Conservation (phyloP, 495 filamentous ascomycete genomes). For the Poronia punctata region DNA sequence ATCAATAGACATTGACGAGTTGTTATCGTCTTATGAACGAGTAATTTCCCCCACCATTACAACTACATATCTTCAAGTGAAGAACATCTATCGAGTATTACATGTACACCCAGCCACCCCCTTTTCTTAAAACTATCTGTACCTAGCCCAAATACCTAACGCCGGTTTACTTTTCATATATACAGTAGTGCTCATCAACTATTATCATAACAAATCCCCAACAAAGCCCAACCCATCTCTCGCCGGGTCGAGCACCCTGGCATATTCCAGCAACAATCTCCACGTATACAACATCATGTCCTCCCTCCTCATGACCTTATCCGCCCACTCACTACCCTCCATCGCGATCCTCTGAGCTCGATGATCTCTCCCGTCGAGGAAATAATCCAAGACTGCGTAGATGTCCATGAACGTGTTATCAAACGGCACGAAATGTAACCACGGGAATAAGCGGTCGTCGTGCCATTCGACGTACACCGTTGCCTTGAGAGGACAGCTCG, state of each 20-base stretch:
- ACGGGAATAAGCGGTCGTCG: slow-evolving; percentile 51
- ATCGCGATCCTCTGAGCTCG: slow-evolving; percentile 48
- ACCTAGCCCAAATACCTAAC: too few species aligned
- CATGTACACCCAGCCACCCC: too few species aligned
- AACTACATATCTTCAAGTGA: too few species aligned
- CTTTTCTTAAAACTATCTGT: too few species aligned
- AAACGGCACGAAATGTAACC: slow-evolving; percentile 60
- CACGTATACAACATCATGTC: slow-evolving; percentile 70
- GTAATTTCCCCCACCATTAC: too few species aligned
- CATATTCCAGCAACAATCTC: slow-evolving; percentile 59
- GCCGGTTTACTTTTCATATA: too few species aligned
- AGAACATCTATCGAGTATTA: too few species aligned
- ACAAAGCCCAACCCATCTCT: slow-evolving; percentile 7
- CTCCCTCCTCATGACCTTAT: slow-evolving; percentile 55
- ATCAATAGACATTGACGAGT: too few species aligned
- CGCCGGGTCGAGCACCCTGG: slow-evolving; percentile 1
- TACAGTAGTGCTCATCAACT: too few species aligned
- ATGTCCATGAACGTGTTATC: slow-evolving; percentile 62
- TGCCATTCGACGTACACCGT: slow-evolving; percentile 62
- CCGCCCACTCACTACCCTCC: slow-evolving; percentile 58
- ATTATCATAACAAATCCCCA: slow-evolving; percentile 4
- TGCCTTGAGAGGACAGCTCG: slow-evolving; percentile 52
- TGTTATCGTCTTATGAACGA: too few species aligned
- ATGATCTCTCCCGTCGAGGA: slow-evolving; percentile 35
- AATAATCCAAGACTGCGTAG: slow-evolving; percentile 64